Conservation (phyloP, 805 yeast genomes). For the Jamesozyma gamospora region DNA sequence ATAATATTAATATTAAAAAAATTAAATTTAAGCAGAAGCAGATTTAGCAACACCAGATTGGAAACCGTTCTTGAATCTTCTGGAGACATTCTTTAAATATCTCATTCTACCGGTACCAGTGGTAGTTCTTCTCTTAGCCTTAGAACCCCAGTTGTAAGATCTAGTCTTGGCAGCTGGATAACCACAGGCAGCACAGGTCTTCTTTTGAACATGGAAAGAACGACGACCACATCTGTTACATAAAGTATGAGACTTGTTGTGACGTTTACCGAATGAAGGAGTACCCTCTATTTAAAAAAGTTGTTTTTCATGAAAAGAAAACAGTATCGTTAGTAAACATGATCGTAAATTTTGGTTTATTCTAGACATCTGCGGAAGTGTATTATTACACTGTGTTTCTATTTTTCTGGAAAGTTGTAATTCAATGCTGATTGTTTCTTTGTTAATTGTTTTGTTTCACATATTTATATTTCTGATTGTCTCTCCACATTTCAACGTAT, state of each 20-base stretch:
- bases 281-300: constrained; percentile 72
- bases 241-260: constrained; percentile 98
- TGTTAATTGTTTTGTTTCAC: too few relatives aligned
- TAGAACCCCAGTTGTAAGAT: constrained; percentile 97
- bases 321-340: constrained; percentile 4
- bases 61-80: constrained; percentile 99
- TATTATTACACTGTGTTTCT: too few relatives aligned
- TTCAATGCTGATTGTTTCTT: too few relatives aligned
- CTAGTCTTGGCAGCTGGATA: constrained; percentile 99
- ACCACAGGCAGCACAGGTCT: constrained; percentile 97
- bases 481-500: too few relatives aligned
- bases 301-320: neutral
- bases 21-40: constrained; percentile 45
- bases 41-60: constrained; percentile 54
- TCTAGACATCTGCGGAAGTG: too few relatives aligned
- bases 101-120: constrained; percentile 99
- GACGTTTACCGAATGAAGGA: constrained; percentile 99
- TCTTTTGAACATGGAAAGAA: constrained; percentile 98
- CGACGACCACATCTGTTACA: constrained; percentile 99
- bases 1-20: too few relatives aligned
- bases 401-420: too few relatives aligned
- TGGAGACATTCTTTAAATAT: constrained; percentile 91
- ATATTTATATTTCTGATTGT: too few relatives aligned
- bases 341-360: too few relatives aligned
- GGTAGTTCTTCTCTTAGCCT: constrained; percentile 99